Conservation (phyloP, 1,284 basidiomycete genomes). For the Ganoderma sinense region DNA sequence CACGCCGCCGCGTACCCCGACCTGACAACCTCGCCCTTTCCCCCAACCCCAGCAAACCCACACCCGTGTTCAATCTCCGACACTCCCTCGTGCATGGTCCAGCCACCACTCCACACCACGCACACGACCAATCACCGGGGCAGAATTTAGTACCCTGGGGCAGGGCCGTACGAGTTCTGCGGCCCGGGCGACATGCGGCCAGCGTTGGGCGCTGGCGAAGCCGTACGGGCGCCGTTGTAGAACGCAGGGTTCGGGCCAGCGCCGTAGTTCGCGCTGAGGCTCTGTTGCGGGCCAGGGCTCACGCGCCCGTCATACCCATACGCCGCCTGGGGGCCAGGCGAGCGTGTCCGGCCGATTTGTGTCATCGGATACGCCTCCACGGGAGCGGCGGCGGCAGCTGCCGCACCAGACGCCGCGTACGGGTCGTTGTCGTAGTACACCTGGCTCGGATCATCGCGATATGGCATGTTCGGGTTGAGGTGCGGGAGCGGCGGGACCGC, state of each 20-base stretch:
- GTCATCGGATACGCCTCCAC: conserved; percentile 80
- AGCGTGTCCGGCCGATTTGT: conserved; percentile 58
- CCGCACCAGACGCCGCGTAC: conserved; percentile 50
- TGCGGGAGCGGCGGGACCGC: conserved; percentile 86
- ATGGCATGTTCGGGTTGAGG: conserved; percentile 75
- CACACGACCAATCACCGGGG: not conserved
- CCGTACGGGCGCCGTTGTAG: conserved; percentile 26
- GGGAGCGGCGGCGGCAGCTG: conserved; percentile 58
- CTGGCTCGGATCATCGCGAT: conserved; percentile 71
- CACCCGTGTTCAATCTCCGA: conserved; percentile 6
- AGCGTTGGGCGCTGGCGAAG: conserved; percentile 23
- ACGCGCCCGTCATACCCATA: conserved; percentile 40
- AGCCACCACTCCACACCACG: conserved; percentile 25
- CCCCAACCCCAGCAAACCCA: not conserved
- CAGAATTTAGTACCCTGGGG: conserved; percentile 24
- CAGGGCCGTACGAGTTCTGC: conserved; percentile 38
- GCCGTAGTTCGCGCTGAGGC: conserved; percentile 23
- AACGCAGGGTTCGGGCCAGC: conserved; percentile 35
- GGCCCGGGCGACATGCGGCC: conserved; percentile 56
- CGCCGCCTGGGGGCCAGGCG: conserved; percentile 45
- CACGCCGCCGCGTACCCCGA: conserved; percentile 12
- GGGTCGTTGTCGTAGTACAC: conserved; percentile 76
- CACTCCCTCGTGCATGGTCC: conserved; percentile 27
- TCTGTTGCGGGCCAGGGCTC: conserved; percentile 40
- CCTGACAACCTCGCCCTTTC: not conserved